Evolutionary conservation across 1,139 yeast genomes (phyloP).

Genomic region (Zygosaccharomyces sapae): DNA sequence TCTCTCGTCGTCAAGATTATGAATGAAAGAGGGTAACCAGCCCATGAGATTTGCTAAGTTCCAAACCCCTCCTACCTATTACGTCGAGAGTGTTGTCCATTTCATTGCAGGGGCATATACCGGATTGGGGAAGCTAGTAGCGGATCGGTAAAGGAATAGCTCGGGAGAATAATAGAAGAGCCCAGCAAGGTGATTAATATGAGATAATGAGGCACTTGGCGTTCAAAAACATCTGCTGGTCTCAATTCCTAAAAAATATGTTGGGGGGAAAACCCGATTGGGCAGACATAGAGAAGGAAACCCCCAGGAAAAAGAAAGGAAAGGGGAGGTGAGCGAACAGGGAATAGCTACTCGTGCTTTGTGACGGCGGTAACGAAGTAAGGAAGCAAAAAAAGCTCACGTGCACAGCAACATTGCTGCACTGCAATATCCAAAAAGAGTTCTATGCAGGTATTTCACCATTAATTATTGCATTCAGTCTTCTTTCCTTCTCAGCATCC

Average conservation of each 20-base stretch:
- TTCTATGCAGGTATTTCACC: conserved; percentile 25
- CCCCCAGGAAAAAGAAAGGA: background rate
- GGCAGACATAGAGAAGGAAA: background rate
- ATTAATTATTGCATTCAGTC: conserved; percentile 36
- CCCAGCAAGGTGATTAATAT: background rate
- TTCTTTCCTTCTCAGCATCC: conserved; percentile 36
- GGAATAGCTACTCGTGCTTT: background rate
- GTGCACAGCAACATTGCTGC: too few species aligned
- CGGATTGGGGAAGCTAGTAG: background rate
- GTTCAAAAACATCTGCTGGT: background rate
- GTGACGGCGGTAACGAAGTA: background rate
- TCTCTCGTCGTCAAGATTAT: background rate
- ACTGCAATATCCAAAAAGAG: background rate
- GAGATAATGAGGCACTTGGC: background rate
- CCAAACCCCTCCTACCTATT: background rate
- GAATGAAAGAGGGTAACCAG: background rate
- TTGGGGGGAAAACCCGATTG: background rate
- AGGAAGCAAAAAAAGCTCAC: too few species aligned
- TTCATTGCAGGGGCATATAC: background rate
- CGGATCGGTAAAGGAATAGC: background rate
- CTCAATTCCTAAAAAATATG: background rate
- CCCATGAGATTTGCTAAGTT: background rate
- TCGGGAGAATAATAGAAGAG: background rate
- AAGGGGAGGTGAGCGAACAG: background rate
- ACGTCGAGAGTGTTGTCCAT: background rate